These are phyloP conservation scores for Hepatocystis sp. DNA, from an alignment of 169 alveolate genomes.

Conservation along the genomic window DNA sequence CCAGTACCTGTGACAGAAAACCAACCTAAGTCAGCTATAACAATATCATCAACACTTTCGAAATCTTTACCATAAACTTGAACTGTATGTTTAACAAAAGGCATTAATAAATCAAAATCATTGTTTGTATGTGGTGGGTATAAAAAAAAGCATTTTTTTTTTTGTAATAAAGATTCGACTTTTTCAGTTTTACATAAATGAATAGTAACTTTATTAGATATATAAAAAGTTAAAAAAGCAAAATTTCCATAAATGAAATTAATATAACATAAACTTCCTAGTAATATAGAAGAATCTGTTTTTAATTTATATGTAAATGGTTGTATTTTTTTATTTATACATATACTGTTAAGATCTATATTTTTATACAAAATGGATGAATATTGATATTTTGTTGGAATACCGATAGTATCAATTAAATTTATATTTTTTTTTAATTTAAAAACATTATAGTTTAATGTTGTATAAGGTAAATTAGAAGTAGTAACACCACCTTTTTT, in stretches of 20 bases:
- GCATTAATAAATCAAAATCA: conserved; percentile 64
- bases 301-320: conserved; percentile 82
- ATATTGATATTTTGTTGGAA: conserved; percentile 85
- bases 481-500: conserved; percentile 91
- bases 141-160: conserved; percentile 80
- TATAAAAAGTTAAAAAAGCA: conserved; percentile 76
- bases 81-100: conserved; percentile 77
- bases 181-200: conserved; percentile 80
- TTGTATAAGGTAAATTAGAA: conserved; percentile 91
- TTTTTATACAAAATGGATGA: conserved; percentile 76
- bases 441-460: conserved; percentile 87
- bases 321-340: conserved; percentile 78
- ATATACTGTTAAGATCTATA: conserved; percentile 79
- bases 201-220: conserved; percentile 80
- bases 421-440: conserved; percentile 88
- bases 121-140: conserved; percentile 77
- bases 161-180: conserved; percentile 68
- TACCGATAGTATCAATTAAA: conserved; percentile 90
- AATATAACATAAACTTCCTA: conserved; percentile 84
- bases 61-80: conserved; percentile 14
- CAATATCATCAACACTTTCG: conserved; percentile 85
- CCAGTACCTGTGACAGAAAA: conserved; percentile 85
- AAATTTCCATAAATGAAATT: conserved; percentile 77
- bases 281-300: conserved; percentile 80
- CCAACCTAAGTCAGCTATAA: conserved; percentile 89